Base-by-base conservation (phyloP, 2,329 filamentous ascomycete species). In the Colletotrichum liaoningense region DNA sequence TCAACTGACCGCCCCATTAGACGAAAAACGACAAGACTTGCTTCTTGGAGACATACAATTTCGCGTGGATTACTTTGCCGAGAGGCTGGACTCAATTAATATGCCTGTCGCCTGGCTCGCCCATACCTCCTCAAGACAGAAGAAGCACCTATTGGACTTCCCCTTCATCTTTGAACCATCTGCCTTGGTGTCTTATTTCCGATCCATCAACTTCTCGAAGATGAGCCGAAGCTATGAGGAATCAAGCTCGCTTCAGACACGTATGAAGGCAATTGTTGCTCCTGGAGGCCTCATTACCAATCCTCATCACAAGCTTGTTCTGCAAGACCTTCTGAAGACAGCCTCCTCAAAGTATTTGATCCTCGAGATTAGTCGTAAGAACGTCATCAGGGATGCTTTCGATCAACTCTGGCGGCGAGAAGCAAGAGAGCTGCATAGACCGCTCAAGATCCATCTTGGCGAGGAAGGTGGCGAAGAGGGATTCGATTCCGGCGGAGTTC, bases 401-500 rank as follows among this genome's bases (percentile, higher is more conserved):
- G 92, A 98, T 80, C 95, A 98, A 79, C 86, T 99, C 2, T 98
- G 96, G 94, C 91, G 94, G 67, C 90, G 95, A 46, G 93, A 98
- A 81, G 91, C 91, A 78, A 89, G 93, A 46, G 95, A 98, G 83
- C 85, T 98, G 3, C 86, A 96, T 78, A 91, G 95, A 30, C 97
- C 97, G 1, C 84, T 99, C 42, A 98, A 98, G 78, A 93, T 99
- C 9, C 92, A 94, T 63, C 90, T 98, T 70, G 95, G 95, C 4
- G 93, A 95, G 79, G 92, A 94, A 42, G 87, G 88, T 66, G 94
- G 95, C 35, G 97, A 98, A 81, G 92, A 97, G 80, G 97, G 97
- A 0, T 91, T 97, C 42, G 97, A 99, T 81, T 95, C 96, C 62
- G 97, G 97, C 56, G 97, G 97, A 75, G 95, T 99, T 1, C 96